Base-by-base conservation (phyloP, 140 eudicot species). In the Senecio squalidus region DNA sequence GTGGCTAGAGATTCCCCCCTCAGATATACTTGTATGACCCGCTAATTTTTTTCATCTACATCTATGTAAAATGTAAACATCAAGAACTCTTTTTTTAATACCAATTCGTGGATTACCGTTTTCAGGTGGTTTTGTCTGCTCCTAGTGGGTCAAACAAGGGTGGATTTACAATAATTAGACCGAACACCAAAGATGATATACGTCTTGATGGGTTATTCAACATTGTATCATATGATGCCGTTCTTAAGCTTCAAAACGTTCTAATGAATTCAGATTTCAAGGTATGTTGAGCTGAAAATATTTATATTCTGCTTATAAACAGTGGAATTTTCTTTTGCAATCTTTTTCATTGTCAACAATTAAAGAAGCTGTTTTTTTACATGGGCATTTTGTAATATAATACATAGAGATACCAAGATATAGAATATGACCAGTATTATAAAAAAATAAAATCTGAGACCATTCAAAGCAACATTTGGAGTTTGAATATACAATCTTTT, bases 11-110 rank as follows among this genome's bases (percentile, higher is more conserved):
- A 82, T 93, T 38, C 73, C 95, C 25, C 55, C 99, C 0, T 78
- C 95, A 26, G 96, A 93, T 77, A 84, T 93, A 67, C 78, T 84
- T 36, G 98, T 92, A 81, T 69, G 85, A n/a, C n/a, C n/a, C n/a
- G n/a, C n/a, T n/a, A n/a, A n/a, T 47, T 59, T 34, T 24, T 41
- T 64, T 44, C 58, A 28, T 13, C 56, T 23, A 45, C 58, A 24
- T 36, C 9, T 22, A 60, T 20, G 54, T 9, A 25, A 33, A 56
- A 43, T 67, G 27, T 44, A 31, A 44, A 23, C 66, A 31, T 56
- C 31, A 41, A 55, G 14, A 31, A 14, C 38, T 60, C n/a, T n/a
- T n/a, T n/a, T n/a, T n/a, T n/a, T n/a, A n/a, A n/a, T 64, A 10
- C 38, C 5, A 17, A 24, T 52, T 25, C n/a, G n/a, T n/a, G n/a